Percentiles rank a stretch among this genome's conserved stretches.
phyloP scores from a whole-genome alignment of 495 filamentous ascomycete genomes.

The Penicillium goetzii region DNA sequence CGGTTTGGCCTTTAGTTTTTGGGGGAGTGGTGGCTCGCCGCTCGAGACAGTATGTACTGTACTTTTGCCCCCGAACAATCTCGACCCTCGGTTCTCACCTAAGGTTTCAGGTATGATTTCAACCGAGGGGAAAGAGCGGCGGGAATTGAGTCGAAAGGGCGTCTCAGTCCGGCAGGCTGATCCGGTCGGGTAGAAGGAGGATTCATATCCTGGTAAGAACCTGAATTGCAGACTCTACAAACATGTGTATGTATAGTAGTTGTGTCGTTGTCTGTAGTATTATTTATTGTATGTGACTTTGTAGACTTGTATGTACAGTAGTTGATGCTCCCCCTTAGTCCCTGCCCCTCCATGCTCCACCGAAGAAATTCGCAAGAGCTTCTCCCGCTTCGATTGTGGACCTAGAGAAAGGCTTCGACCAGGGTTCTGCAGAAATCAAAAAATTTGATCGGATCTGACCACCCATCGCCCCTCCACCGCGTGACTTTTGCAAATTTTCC shows the following conservation, averaged over 20 bases:
- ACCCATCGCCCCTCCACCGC: conserved; percentile 13
- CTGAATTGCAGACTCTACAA: not conserved
- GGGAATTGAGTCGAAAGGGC: not conserved
- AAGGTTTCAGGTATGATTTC: conserved; percentile 18
- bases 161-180: conserved; percentile 6
- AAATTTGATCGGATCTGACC: conserved; percentile 28
- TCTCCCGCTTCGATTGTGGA: conserved; percentile 56
- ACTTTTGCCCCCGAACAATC: conserved; percentile 13
- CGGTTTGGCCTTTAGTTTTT: conserved; percentile 5
- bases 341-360: conserved; percentile 34
- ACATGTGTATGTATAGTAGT: not conserved
- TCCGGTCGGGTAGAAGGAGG: not conserved
- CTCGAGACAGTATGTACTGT: not conserved
- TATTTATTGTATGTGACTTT: not conserved
- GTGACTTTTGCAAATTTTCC: conserved; percentile 13
- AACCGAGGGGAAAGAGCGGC: not conserved
- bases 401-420: conserved; percentile 43
- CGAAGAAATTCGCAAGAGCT: conserved; percentile 42
- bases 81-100: conserved; percentile 16
- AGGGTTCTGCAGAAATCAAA: conserved; percentile 38
- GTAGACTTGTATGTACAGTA: not conserved
- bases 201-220: not conserved
- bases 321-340: not conserved
- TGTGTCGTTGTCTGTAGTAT: not conserved
- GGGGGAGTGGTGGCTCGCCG: too few relatives aligned